Conservation (phyloP, 1,139 yeast species). For the Blastobotrys petasosporus region DNA sequence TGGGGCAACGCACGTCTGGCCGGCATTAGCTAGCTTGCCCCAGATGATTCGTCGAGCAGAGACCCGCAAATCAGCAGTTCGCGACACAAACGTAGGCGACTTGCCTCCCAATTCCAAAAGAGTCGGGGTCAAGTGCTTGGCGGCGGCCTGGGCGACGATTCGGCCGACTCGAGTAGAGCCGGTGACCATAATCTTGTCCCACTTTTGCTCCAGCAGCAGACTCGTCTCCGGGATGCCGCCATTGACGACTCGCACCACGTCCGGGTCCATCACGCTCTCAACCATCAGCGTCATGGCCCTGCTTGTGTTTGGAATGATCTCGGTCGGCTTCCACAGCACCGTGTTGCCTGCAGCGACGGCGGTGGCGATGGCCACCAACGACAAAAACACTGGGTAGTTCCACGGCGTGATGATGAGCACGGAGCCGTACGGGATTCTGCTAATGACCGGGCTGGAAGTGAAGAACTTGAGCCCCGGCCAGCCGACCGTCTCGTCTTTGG, state of each 20-base stretch:
- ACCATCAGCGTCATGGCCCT: constrained; percentile 52
- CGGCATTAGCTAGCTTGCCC: constrained; percentile 78
- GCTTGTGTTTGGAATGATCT: constrained; percentile 61
- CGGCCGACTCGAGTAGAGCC: constrained; percentile 76
- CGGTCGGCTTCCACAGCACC: constrained; percentile 76
- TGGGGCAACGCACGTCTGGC: constrained; percentile 87
- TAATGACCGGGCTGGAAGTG: constrained; percentile 47
- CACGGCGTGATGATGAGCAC: constrained; percentile 77
- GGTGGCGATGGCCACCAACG: constrained; percentile 64
- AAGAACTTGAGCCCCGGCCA: constrained; percentile 44
- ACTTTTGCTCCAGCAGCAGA: constrained; percentile 56
- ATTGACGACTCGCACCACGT: constrained; percentile 54
- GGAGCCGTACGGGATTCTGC: constrained; percentile 68
- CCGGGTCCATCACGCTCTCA: constrained; percentile 47
- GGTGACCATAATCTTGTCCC: constrained; percentile 81
- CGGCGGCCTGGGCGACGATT: constrained; percentile 74
- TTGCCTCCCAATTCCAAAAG: constrained; percentile 91
- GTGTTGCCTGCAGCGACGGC: constrained; percentile 88
- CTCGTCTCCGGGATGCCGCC: constrained; percentile 74
- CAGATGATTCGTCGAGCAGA: constrained; percentile 68
- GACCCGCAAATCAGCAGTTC: constrained; percentile 40
- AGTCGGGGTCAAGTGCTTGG: constrained; percentile 74
- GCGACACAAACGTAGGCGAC: constrained; percentile 70
- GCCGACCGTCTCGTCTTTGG: constrained; percentile 46
- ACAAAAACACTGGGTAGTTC: constrained; percentile 72